phyloP scores from a whole-genome alignment of 176 grass and related monocot genomes.

The Musa itinerans region DNA sequence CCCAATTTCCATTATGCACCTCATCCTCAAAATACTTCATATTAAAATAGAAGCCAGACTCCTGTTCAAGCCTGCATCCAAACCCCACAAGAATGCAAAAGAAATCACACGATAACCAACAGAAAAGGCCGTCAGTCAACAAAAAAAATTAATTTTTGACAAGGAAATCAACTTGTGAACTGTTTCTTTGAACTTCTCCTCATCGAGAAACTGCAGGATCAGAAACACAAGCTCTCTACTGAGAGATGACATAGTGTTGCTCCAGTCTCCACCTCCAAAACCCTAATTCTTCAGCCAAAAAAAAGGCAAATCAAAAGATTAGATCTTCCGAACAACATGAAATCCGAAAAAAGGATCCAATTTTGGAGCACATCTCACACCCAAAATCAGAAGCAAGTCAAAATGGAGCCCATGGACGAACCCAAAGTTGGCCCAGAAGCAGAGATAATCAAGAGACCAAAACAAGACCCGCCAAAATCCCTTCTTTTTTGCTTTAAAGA shows the following conservation, averaged over 20 bases:
- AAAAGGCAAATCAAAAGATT: background rate
- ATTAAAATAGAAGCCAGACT: constrained; percentile 92
- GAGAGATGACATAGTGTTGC: constrained; percentile 42
- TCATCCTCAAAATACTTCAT: constrained; percentile 91
- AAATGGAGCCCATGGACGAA: background rate
- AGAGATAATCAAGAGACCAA: background rate
- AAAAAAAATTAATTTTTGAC: background rate
- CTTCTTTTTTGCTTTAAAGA: background rate
- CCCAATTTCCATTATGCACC: constrained; percentile 76
- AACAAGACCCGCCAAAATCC: background rate
- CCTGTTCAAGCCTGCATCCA: constrained; percentile 57
- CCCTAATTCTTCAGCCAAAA: background rate
- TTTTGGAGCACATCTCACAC: background rate
- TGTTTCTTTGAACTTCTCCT: constrained; percentile 87
- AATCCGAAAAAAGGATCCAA: background rate
- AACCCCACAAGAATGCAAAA: background rate
- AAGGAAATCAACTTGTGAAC: constrained; percentile 51
- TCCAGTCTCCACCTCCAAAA: background rate
- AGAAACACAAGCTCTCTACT: constrained; percentile 74
- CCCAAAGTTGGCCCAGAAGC: background rate
- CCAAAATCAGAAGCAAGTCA: background rate
- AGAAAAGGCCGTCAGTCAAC: background rate
- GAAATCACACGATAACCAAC: background rate
- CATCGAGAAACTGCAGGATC: constrained; percentile 90
- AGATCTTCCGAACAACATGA: background rate